Percentiles rank a stretch among this genome's conserved stretches.
phyloP scores from a whole-genome alignment of 768 basidiomycete genomes.

The Kwoniella dejecticola region DNA sequence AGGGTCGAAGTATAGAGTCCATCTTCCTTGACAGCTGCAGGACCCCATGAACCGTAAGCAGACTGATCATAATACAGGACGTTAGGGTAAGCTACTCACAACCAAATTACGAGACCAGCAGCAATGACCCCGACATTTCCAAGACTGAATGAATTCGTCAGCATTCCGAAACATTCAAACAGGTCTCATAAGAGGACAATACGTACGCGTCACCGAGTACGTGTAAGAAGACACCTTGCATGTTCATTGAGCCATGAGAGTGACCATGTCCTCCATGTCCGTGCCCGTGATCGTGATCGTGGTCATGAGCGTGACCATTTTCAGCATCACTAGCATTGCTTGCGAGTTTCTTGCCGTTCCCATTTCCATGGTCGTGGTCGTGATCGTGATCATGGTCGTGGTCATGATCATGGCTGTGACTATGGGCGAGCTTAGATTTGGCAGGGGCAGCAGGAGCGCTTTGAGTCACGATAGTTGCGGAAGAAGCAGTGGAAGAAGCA shows the following conservation, averaged over 20 bases:
- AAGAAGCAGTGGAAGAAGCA: conserved; percentile 23
- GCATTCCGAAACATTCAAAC: background rate
- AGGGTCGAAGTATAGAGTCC: conserved; percentile 91
- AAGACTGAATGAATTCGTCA: conserved; percentile 55
- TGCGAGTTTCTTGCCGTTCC: conserved; percentile 17
- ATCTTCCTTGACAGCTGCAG: conserved; percentile 66
- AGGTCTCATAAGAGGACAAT: too few species aligned
- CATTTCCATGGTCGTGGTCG: conserved; percentile 21
- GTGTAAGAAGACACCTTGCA: conserved; percentile 92
- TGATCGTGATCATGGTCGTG: conserved; percentile 29
- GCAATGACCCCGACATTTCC: conserved; percentile 98
- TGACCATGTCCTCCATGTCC: conserved; percentile 49
- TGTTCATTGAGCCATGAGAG: conserved; percentile 82
- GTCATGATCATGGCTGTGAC: conserved; percentile 23
- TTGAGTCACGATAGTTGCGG: conserved; percentile 23
- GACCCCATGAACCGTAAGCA: background rate
- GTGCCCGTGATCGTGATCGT: conserved; percentile 35
- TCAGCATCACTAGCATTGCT: conserved; percentile 37
- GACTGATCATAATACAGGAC: background rate
- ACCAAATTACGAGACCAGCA: conserved; percentile 92
- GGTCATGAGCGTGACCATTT: conserved; percentile 30
- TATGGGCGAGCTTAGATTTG: conserved; percentile 12
- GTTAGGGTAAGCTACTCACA: conserved; percentile 51
- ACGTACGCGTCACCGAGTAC: conserved; percentile 85
- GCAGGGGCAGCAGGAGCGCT: conserved; percentile 13